Base-by-base conservation (phyloP, 176 grass and related monocot genomes). In the Carex cristatella region DNA sequence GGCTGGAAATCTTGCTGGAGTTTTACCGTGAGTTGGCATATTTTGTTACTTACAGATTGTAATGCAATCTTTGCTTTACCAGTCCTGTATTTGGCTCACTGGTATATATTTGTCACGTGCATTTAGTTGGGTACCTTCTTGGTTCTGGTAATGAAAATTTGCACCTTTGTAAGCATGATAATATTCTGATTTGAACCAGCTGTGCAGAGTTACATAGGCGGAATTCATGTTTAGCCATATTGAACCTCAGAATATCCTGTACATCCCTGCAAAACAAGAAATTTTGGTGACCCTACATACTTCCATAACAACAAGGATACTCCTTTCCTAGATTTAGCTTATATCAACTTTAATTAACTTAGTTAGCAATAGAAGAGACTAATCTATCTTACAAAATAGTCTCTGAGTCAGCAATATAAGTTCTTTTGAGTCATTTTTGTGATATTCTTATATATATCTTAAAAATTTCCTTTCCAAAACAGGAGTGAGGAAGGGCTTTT, bases 1-100 rank as follows among this genome's bases (percentile, higher is more conserved):
- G 82, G 91, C 81, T 74, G 92, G 95, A 81, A 98, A 98, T 88
- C 65, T 97, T 18, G 86, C 85, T 55, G 95, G 95, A 18, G 92
- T 98, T 65, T 89, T 94, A 64, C 92, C 91, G 95, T 98, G 65
- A 98, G 95, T 90, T 75, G 28, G 75, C 55, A 83, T 14, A 16
- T 12, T 57, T 57, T 78, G 28, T 33, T 55, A 16, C 74, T 78
- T 28, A 16, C 7, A 77, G 1, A 57, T 56, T 76, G 12, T 38
- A 38, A 6, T 67, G 65, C 65, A 7, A 38, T 38, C 4, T 5
- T 38, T 37, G 4, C 65, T 69, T 69, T 44, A 44, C 14, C 35
- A 10, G 14, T 44, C 37, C 38, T 42, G 16, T 71, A 71, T 18
- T 71, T 40, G 37, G 68, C 37, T 44, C 32, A 44, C 18, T 71